Base-by-base conservation (phyloP, 208 protist genomes). In the Naegleria fowleri region DNA sequence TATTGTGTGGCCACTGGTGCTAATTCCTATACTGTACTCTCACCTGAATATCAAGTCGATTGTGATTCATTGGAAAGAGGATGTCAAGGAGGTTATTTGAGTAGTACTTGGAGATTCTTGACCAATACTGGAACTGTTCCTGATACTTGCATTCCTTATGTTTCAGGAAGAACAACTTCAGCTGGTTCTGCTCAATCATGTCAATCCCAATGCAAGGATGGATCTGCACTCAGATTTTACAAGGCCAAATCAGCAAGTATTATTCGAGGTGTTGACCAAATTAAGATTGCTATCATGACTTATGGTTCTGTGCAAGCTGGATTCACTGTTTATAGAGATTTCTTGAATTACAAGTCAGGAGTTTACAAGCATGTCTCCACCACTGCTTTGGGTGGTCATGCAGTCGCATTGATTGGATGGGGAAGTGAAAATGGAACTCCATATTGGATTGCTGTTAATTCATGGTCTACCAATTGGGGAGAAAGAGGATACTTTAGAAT, bases 361-460 rank as follows among this genome's bases (percentile, higher is more conserved):
- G 96, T 98, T 55, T 98, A 98, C 96, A 92, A 92, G 41, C 95
- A 97, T 94, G 93, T 93, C 76, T 93, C 91, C 41, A 95, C 95
- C 75, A 43, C 91, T 0, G 52, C 58, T 59, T 94, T 96, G 89
- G 96, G 96, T 84, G 96, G 95, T 84, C 97, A 98, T 91, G 96
- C 96, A 48, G 95, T 98, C 91, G 91, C 93, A 76, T 90, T 98
- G 79, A 93, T 97, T 85, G 96, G 97, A 85, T 98, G 96, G 96
- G 96, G 96, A 58, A 91, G 92, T 75, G 92, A 95, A 95, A 52
- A 89, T 93, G 48, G 91, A 92, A 75, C 41, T 76, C 13, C 88
- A 85, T 98, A 98, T 94, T 98, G 97, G 97, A 95, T 95, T 91
- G 94, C 97, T 90, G 95, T 94, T 29, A 98, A 98, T 94, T 97